phyloP scores from a whole-genome alignment of 2,329 filamentous ascomycete genomes.

The Xylaria sp. region DNA sequence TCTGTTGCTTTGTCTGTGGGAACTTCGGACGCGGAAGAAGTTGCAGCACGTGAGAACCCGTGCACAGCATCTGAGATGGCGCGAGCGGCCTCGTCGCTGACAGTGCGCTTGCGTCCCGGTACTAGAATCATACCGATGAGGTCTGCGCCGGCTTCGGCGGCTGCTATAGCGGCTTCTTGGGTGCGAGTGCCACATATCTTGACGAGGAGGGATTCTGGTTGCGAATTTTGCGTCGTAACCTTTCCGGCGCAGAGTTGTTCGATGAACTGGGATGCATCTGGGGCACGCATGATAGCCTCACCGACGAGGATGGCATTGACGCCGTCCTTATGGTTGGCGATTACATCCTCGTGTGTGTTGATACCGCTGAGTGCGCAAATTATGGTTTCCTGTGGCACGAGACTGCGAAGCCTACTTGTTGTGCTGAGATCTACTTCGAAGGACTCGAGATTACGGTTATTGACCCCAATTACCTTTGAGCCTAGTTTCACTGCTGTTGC shows the following conservation, averaged over 20 bases:
- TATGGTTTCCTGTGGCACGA: slow-evolving; percentile 85
- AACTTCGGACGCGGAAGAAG: slow-evolving; percentile 40
- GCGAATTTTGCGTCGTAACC: slow-evolving; percentile 47
- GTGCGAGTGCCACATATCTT: slow-evolving; percentile 96
- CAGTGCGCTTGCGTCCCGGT: slow-evolving; percentile 80
- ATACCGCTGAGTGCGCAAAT: slow-evolving; percentile 96
- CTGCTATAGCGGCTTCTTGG: slow-evolving; percentile 80
- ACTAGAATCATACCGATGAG: slow-evolving; percentile 94
- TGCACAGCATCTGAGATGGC: slow-evolving; percentile 85
- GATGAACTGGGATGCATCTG: slow-evolving; percentile 85
- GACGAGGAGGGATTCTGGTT: slow-evolving; percentile 69
- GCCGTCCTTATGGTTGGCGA: slow-evolving; percentile 86
- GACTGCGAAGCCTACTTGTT: slow-evolving; percentile 85
- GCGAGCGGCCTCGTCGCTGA: slow-evolving; percentile 79
- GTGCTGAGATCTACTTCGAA: slow-evolving; percentile 97
- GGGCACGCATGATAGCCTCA: slow-evolving; percentile 93
- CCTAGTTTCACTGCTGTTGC: slow-evolving; percentile 84
- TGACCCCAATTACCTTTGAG: slow-evolving; percentile 92
- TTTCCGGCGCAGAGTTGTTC: slow-evolving; percentile 77
- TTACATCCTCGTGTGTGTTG: slow-evolving; percentile 85
- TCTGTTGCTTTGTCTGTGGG: slow-evolving; percentile 61
- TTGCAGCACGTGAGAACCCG: slow-evolving; percentile 53
- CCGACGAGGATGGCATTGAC: slow-evolving; percentile 94
- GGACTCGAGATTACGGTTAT: slow-evolving; percentile 95
- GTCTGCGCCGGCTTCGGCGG: slow-evolving; percentile 88